Evolutionary conservation across 352 stramenopile genomes (phyloP), one percentile per base, ranked within the genome.

Genomic region (Aphanomyces euteiches): DNA sequence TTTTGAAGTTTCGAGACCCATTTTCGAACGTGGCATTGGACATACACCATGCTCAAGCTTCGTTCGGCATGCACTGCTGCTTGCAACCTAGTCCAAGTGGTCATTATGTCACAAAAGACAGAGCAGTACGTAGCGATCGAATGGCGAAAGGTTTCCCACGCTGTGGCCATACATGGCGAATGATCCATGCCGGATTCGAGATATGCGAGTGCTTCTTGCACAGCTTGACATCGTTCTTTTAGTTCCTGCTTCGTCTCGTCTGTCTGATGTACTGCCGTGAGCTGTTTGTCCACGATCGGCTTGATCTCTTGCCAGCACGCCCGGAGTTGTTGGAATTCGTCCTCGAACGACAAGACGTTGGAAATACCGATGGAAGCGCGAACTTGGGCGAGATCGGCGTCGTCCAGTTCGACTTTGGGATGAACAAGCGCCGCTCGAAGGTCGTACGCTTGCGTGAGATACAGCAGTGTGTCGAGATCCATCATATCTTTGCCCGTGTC

Each of bases 261-360:
- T 59, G 79, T 90, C 66, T 92, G 84, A 38, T 92, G 83, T 2
- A 78, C 73, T 28, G 82, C 73, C 8, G 84, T 79, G 4, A 92
- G 56, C 45, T 92, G 84, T 34, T 74, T 56, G 8, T 78, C 70
- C 39, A 92, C 77, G 4, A 89, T 77, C 7, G 60, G 69, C 3
- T 72, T 77, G 3, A 92, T 75, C 38, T 78, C 80, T 13, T 70
- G 74, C 84, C 84, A 92, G 70, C 83, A 90, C 19, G 79, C 77
- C 0, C 77, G 67, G 39, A 92, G 74, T 40, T 92, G 83, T 64
- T 92, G 80, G n/a, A 89, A 56, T 43, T 92, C 84, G 48, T 81
- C 28, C 36, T 66, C 40, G 15, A 28, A 41, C 21, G 4, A 73
- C 10, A 41, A 39, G 45, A 57, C 39, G 7, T 37, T 17, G 7